Base-by-base conservation (phyloP, 805 yeast species). In the Candida ulmi region DNA sequence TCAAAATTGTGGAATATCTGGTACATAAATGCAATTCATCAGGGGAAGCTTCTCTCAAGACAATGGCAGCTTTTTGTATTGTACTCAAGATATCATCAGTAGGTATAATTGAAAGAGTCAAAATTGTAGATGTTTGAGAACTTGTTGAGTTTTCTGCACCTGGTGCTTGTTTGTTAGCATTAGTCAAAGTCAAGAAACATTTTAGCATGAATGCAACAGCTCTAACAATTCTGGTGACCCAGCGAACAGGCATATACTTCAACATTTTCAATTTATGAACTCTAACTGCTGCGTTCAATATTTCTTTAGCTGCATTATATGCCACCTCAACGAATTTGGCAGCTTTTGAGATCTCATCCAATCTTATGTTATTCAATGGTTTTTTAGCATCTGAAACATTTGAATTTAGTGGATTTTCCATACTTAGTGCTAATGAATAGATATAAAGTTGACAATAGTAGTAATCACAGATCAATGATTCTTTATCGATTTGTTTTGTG, bases 131-230 rank as follows among this genome's bases (percentile, higher is more conserved):
- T 1, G 63, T 54, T 36, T 60, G 56, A 9, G 56, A 47, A 46
- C 70, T 72, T 34, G 64, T 56, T 34, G 48, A 41, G 13, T 32
- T 33, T 11, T 43, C 30, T 44, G 48, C 47, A 8, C 45, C 39
- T 18, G 41, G 27, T 31, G 40, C 41, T 17, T 42, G 15, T 41
- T 43, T 33, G 37, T 33, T 42, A 17, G 45, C 44, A 24, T 59
- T 54, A 0, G 84, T 76, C 23, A 83, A 64, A 0, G 87, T 81
- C 46, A 83, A 57, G 53, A 86, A 79, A 54, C 95, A 85, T 61
- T 90, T 91, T 12, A 91, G 93, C 38, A 91, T 73, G 57, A 88
- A 90, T 2, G 96, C 93, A 11, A 88, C 88, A 0, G 96, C 86
- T 50, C 91, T 77, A 17, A 90, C 88, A 21, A 88, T 78, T 38